Evolutionary conservation across 305 asterid genomes (phyloP), one percentile per base, ranked within the genome.

Genomic region (Solanum hybrid): DNA sequence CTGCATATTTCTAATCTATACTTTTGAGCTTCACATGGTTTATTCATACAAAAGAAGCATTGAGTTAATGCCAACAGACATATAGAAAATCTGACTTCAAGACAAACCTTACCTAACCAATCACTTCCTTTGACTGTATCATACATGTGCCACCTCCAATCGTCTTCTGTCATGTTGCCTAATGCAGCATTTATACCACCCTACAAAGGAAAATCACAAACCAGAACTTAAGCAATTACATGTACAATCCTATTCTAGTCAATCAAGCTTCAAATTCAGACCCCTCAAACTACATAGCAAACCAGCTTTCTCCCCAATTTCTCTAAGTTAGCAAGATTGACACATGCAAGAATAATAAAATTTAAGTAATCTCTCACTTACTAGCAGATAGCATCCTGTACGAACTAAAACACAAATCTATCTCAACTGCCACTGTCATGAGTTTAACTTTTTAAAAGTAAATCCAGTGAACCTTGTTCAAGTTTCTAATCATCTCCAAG

Each of bases 131-230:
- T 97, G 57, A 97, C 99, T 24, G 99, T 97, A 89, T 97, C 99
- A 93, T 97, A 97, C 99, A 97, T 97, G 93, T 97, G 99, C 99
- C 99, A 97, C 94, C 99, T 95, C 99, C 99, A 97, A 91, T 97
- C 98, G 93, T 97, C 99, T 93, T 97, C 99, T 1, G 97, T 64
- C 99, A 97, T 97, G 92, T 97, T 97, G 90, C 99, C 99, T 89
- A 97, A 89, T 24, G 99, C 99, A 90, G 99, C 99, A 94, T 97
- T 97, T 92, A 97, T 97, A 73, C 99, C 99, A 61, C 99, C 99
- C 99, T 97, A 93, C 81, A 89, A 57, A 91, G 87, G 86, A 91
- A 64, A 28, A 71, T 20, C 57, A 88, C 36, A 64, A 76, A 33
- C 33, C 7, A 34, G 11, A 51, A 64, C 86, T 77, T 61, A 14